Evolutionary conservation across 2,329 filamentous ascomycete species (phyloP).

Genomic region (Ophiostoma australiae): DNA sequence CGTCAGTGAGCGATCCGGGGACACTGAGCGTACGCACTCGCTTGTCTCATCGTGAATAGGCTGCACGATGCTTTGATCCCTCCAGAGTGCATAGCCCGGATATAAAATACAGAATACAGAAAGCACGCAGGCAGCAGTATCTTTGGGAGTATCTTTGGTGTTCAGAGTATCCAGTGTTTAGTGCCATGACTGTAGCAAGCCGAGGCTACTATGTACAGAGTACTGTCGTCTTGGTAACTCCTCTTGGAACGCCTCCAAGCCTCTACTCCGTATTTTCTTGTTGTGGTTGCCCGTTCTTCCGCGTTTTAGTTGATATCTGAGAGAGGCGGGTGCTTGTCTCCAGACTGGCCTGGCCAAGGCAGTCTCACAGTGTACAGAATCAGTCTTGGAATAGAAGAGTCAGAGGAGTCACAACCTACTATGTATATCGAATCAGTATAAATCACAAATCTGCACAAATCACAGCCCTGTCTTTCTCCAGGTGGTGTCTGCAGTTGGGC

Average conservation of each 20-base stretch:
- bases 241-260: neutral
- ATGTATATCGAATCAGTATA: too few species aligned
- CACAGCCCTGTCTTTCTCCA: neutral
- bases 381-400: too few species aligned
- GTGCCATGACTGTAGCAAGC: neutral
- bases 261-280: neutral
- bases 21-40: neutral
- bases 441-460: neutral
- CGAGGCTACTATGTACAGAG: neutral
- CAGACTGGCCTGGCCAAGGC: too few species aligned
- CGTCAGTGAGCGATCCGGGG: neutral
- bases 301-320: neutral
- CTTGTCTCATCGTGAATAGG: neutral
- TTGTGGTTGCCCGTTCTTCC: slow-evolving; percentile 2
- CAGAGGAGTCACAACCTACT: too few species aligned
- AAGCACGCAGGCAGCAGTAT: neutral
- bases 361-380: too few species aligned
- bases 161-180: neutral
- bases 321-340: too few species aligned
- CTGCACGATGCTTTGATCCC: neutral
- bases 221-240: neutral
- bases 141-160: too few species aligned
- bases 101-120: neutral
- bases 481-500: slow-evolving; percentile 4
- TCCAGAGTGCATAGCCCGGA: neutral